Evolutionary conservation across 306 rosid genomes (phyloP).

Genomic region (Pyrus betulifolia): DNA sequence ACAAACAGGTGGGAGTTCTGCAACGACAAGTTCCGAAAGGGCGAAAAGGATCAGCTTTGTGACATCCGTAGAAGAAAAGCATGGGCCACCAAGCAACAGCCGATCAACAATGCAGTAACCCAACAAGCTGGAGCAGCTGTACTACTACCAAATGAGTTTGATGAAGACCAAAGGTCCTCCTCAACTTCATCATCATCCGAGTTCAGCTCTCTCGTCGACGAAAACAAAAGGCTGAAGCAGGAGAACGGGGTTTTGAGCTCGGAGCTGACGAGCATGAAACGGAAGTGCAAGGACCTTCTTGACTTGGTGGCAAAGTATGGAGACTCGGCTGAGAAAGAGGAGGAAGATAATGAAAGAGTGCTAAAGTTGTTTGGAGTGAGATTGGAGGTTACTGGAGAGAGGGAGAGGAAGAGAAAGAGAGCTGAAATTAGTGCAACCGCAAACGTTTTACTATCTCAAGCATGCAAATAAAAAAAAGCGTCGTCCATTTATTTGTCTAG

Average conservation of each 20-base stretch:
- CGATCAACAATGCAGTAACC: neutral
- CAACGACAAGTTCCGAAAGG: slow-evolving; percentile 71
- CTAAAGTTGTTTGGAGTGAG: slow-evolving; percentile 86
- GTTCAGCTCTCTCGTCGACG: slow-evolving; percentile 44
- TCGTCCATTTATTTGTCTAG: neutral
- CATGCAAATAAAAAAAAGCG: slow-evolving; percentile 43
- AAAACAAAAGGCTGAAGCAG: slow-evolving; percentile 72
- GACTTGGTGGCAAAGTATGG: slow-evolving; percentile 47
- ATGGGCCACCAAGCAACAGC: slow-evolving; percentile 45
- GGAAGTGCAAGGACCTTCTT: slow-evolving; percentile 61
- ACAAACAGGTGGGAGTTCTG: slow-evolving; percentile 86
- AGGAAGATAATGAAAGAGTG: slow-evolving; percentile 26
- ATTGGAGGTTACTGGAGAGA: slow-evolving; percentile 63
- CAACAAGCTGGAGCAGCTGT: neutral
- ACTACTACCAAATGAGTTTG: slow-evolving; percentile 21
- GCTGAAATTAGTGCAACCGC: slow-evolving; percentile 43
- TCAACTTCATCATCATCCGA: slow-evolving; percentile 66
- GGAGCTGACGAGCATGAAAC: slow-evolving; percentile 58
- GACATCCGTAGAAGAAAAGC: slow-evolving; percentile 79
- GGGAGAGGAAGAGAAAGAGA: slow-evolving; percentile 55
- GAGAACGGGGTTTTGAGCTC: slow-evolving; percentile 57
- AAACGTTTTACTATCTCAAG: slow-evolving; percentile 60
- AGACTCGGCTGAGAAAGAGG: slow-evolving; percentile 1
- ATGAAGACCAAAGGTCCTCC: slow-evolving; percentile 71
- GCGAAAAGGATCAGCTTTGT: slow-evolving; percentile 46